phyloP scores from a whole-genome alignment of 116 monocot species.

The Trichopus zeylanicus region DNA sequence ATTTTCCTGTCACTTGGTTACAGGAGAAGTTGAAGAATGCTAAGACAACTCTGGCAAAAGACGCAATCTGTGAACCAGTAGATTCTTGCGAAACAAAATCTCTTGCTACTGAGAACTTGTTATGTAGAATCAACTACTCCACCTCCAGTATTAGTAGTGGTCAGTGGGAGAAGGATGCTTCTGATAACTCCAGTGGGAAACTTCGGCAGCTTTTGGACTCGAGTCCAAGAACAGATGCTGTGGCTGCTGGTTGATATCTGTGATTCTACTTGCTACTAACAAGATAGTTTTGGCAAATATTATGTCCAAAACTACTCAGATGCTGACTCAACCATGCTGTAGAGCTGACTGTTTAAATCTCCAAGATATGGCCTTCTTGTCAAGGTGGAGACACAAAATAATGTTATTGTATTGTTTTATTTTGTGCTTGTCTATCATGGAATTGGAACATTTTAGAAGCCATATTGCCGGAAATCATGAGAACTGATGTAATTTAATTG shows the following conservation, averaged over 20 bases:
- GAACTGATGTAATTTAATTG: no score
- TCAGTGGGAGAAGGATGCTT: not conserved
- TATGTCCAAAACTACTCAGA: not conserved
- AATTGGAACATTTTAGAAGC: no score
- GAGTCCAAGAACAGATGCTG: slow-evolving; percentile 12
- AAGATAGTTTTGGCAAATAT: not conserved
- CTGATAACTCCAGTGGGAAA: slow-evolving; percentile 9
- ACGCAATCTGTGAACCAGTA: not conserved
- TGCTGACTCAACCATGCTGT: not conserved
- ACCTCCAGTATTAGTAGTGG: not conserved
- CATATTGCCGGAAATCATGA: no score
- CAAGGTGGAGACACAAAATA: no score
- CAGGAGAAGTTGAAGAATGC: slow-evolving; percentile 27
- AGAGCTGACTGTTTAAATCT: no score
- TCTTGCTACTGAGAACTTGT: slow-evolving; percentile 23
- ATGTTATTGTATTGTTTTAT: no score
- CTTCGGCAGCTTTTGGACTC: slow-evolving; percentile 28
- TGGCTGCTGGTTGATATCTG: slow-evolving; percentile 27
- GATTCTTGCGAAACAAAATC: not conserved
- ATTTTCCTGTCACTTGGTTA: no score
- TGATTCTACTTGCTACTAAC: no score
- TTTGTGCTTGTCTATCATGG: no score
- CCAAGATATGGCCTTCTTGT: no score
- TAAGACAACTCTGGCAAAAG: no score
- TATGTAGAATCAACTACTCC: slow-evolving; percentile 23